Percentiles rank a stretch among this genome's conserved stretches.
These are phyloP conservation scores for Aspergillus sojae DNA, from an alignment of 2,329 filamentous ascomycete genomes.

Conservation along the genomic window DNA sequence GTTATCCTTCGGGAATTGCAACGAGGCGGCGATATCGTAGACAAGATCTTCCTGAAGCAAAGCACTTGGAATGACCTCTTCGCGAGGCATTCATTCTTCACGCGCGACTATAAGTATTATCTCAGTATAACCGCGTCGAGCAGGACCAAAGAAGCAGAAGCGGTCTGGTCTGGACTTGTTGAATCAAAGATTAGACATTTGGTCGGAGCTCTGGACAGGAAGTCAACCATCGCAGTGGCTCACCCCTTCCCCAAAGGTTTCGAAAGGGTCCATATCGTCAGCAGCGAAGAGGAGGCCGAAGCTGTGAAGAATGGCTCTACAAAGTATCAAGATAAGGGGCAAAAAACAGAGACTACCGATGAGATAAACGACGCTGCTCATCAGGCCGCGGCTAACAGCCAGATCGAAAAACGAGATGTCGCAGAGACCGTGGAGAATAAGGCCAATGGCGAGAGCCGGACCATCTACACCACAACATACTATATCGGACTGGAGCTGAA, in stretches of 20 bases:
- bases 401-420: conserved; percentile 44
- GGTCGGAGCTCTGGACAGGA: conserved; percentile 79
- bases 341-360: conserved; percentile 55
- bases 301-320: conserved; percentile 65
- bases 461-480: conserved; percentile 85
- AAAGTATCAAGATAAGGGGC: conserved; percentile 59
- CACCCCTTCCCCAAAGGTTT: conserved; percentile 94
- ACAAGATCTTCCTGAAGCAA: conserved; percentile 76
- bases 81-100: conserved; percentile 89
- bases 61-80: conserved; percentile 87
- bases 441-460: conserved; percentile 47
- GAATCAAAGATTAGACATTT: conserved; percentile 90
- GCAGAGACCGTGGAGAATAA: conserved; percentile 38
- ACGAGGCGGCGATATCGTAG: conserved; percentile 74
- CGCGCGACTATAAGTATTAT: conserved; percentile 91
- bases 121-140: conserved; percentile 83
- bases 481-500: conserved; percentile 87
- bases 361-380: conserved; percentile 54
- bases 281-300: conserved; percentile 62
- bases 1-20: conserved; percentile 83
- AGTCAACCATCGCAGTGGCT: conserved; percentile 77
- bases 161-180: conserved; percentile 86
- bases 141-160: conserved; percentile 79
- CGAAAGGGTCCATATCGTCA: conserved; percentile 75
- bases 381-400: conserved; percentile 51